Evolutionary conservation across 352 stramenopile species (phyloP).

Genomic region (Phytophthora constricta): DNA sequence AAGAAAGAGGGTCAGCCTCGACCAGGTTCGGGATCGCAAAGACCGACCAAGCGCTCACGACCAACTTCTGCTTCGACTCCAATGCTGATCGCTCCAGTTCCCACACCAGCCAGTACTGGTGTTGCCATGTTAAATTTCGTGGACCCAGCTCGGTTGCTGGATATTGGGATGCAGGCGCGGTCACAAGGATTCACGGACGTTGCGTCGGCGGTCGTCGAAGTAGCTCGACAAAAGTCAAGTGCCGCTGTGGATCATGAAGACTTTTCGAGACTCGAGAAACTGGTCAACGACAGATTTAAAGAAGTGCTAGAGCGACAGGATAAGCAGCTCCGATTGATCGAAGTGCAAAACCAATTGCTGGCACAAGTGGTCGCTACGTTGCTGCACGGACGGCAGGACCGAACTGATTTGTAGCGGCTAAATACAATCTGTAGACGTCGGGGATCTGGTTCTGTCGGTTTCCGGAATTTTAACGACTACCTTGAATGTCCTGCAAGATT

Average conservation of each 20-base stretch:
- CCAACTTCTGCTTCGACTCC: background rate
- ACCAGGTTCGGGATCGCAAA: background rate
- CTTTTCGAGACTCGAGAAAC: conserved; percentile 17
- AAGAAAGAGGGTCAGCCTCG: conserved; percentile 10
- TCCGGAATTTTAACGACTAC: no score
- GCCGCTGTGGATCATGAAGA: background rate
- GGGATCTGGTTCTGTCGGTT: no score
- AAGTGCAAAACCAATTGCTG: conserved; percentile 26
- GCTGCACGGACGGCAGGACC: background rate
- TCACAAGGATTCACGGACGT: conserved; percentile 18
- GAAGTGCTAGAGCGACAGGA: conserved; percentile 23
- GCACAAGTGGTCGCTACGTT: conserved; percentile 11
- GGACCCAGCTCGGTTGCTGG: background rate
- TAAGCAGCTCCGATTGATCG: conserved; percentile 17
- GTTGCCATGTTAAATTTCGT: background rate
- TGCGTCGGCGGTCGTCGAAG: conserved; percentile 5
- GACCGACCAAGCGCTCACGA: background rate
- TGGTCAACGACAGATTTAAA: conserved; percentile 22
- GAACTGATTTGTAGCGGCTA: background rate
- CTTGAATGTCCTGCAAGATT: no score
- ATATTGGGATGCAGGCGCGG: background rate
- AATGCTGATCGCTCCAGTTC: background rate
- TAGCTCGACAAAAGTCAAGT: background rate
- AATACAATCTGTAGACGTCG: no score
- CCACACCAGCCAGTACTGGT: background rate